Base-by-base conservation (phyloP, 2,329 filamentous ascomycete species). In the Penicillium frequentans region DNA sequence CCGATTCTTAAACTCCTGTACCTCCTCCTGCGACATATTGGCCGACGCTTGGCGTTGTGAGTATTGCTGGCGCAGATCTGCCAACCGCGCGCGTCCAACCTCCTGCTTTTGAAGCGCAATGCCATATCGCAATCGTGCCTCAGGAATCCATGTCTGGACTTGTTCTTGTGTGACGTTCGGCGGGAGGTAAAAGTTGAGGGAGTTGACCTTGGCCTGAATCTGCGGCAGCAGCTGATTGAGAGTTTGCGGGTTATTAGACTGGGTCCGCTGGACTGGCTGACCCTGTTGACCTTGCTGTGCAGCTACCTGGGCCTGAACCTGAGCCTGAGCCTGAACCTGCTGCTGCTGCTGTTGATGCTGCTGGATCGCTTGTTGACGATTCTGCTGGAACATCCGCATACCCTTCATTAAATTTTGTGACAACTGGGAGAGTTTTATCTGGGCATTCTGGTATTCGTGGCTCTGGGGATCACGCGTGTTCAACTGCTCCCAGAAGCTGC, bases 401-500 rank as follows among this genome's bases (percentile, higher is more conserved):
- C 77, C 79, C 53, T 77, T 78, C 75, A 84, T 85, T 55, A 84
- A 73, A 56, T 74, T 79, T 51, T 75, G 70, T 8, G 81, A 83
- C 49, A 81, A 76, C 57, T 81, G 76, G 14, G 78, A 75, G 21
- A 86, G 76, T 61, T 81, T 82, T 27, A 75, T 71, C 50, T 81
- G 79, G 13, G 81, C 82, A 43, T 74, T 72, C 55, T 77, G 76
- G 63, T 84, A 80, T 57, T 84, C 79, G 1, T 74, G 67, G 51
- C 76, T 82, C 52, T 80, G 79, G 33, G 74, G 72, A 13, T 82
- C 76, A 42, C 78, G 77, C 43, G 67, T 77, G 57, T 83, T 79
- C 50, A 83, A 74, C 31, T 78, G 70, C 29, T 79, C 77, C 83
- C 84, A 87, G 49, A 84, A 76, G 58, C 76, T 79, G 55, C 78